Conservation (phyloP, 2,329 filamentous ascomycete genomes). For the Berkeleyomyces basicola region DNA sequence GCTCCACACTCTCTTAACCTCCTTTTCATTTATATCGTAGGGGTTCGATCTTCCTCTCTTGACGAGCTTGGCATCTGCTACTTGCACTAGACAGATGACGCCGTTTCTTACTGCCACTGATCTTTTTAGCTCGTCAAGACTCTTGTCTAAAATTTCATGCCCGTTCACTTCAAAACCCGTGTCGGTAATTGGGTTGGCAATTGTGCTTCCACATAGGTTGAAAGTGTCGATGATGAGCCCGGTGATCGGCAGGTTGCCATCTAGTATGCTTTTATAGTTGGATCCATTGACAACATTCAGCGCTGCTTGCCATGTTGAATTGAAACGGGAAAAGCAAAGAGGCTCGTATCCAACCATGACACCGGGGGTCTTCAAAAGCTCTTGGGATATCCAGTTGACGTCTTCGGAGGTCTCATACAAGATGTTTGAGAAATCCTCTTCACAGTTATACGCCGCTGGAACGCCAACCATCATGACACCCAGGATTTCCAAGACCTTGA, state of each 20-base stretch:
- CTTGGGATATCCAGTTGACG: constrained; percentile 7
- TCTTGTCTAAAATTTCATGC: neutral
- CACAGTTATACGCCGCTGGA: constrained; percentile 12
- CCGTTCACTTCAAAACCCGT: neutral
- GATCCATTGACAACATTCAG: constrained; percentile 12
- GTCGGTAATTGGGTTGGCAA: neutral
- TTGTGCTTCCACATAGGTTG: constrained; percentile 16
- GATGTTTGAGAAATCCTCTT: constrained; percentile 7
- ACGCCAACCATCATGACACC: constrained; percentile 15
- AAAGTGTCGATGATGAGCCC: constrained; percentile 19
- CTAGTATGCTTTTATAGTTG: neutral
- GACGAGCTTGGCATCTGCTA: constrained; percentile 15
- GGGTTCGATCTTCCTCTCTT: constrained; percentile 1
- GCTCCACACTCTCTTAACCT: constrained; percentile 15
- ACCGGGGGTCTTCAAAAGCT: constrained; percentile 3
- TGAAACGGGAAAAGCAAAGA: constrained; percentile 15
- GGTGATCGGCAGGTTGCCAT: constrained; percentile 11
- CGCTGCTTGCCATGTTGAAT: constrained; percentile 14
- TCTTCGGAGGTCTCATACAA: constrained; percentile 2
- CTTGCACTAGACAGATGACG: constrained; percentile 15
- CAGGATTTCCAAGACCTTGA: constrained; percentile 13
- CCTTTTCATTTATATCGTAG: constrained; percentile 6
- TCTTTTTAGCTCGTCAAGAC: neutral
- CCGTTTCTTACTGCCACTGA: neutral
- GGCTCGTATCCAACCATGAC: constrained; percentile 16